phyloP scores from a whole-genome alignment of 495 filamentous ascomycete species.

The Penicillium pulvis region DNA sequence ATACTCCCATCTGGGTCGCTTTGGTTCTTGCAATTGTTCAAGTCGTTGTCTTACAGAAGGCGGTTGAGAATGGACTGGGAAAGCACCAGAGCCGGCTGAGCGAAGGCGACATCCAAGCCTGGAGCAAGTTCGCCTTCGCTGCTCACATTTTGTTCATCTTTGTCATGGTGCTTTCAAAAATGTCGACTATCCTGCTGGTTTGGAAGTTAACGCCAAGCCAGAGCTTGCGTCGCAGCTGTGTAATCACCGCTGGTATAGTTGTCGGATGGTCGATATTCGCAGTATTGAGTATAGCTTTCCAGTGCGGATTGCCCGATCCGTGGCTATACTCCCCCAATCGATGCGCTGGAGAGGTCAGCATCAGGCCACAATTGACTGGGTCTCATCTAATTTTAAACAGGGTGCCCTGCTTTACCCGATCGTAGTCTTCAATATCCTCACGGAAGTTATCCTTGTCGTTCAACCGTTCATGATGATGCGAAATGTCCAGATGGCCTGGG shows the following conservation, averaged over 20 bases:
- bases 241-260: not conserved
- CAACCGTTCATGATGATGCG: conserved; percentile 31
- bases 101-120: conserved; percentile 17
- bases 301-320: conserved; percentile 25
- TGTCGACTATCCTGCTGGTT: not conserved
- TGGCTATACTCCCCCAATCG: conserved; percentile 30
- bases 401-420: conserved; percentile 27
- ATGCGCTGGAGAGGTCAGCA: conserved; percentile 24
- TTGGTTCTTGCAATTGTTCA: conserved; percentile 25
- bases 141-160: conserved; percentile 30
- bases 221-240: not conserved
- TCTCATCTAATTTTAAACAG: not conserved
- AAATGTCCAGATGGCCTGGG: conserved; percentile 25
- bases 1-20: conserved; percentile 37
- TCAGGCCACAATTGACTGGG: not conserved
- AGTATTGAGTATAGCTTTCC: conserved; percentile 27
- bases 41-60: conserved; percentile 29
- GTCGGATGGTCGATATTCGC: conserved; percentile 24
- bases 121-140: conserved; percentile 30
- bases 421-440: conserved; percentile 26
- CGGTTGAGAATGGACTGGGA: conserved; percentile 31
- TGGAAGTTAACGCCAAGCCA: not conserved
- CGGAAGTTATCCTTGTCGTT: conserved; percentile 22
- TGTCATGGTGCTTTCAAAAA: conserved; percentile 17
- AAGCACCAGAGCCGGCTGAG: conserved; percentile 22